A percentile compares a stretch with the other conserved stretches of the same genome.
Conservation (phyloP, 1,284 basidiomycete species). For the Porodaedalea pini region DNA sequence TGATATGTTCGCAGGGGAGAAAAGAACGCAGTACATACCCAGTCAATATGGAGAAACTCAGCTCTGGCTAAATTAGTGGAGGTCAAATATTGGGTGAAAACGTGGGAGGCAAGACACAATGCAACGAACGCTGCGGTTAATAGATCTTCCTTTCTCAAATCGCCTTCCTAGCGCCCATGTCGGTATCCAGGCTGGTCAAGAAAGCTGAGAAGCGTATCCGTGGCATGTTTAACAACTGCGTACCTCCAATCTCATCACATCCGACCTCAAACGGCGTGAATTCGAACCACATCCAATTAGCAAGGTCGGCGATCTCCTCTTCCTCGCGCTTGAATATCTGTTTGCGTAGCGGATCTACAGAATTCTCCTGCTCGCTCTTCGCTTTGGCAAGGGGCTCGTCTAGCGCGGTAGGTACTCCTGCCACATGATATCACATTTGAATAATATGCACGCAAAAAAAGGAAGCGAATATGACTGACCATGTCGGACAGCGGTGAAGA, state of each 20-base stretch:
- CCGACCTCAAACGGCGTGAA: conserved; percentile 41
- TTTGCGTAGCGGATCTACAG: conserved; percentile 23
- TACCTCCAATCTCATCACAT: conserved; percentile 40
- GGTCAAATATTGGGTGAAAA: background rate
- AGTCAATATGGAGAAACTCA: conserved; percentile 37
- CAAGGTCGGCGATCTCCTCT: conserved; percentile 24
- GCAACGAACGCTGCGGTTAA: conserved; percentile 31
- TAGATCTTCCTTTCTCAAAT: conserved; percentile 34
- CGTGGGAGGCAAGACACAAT: background rate
- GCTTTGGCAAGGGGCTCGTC: conserved; percentile 26
- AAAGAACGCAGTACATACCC: conserved; percentile 28
- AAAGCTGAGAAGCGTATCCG: background rate
- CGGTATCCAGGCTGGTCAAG: conserved; percentile 37
- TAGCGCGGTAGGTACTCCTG: conserved; percentile 29
- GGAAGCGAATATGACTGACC: conserved; percentile 22
- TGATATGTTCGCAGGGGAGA: background rate
- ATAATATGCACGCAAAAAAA: background rate
- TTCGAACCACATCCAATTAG: conserved; percentile 39
- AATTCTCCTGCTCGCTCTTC: conserved; percentile 24
- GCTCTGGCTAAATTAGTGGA: conserved; percentile 31
- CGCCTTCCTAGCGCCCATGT: conserved; percentile 39
- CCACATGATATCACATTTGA: conserved; percentile 2
- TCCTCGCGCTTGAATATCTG: conserved; percentile 24
- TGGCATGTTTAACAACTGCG: background rate
- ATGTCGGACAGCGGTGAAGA: conserved; percentile 39